Evolutionary conservation across 139 green algal species (phyloP).

Genomic region (Nannochloris sp.): DNA sequence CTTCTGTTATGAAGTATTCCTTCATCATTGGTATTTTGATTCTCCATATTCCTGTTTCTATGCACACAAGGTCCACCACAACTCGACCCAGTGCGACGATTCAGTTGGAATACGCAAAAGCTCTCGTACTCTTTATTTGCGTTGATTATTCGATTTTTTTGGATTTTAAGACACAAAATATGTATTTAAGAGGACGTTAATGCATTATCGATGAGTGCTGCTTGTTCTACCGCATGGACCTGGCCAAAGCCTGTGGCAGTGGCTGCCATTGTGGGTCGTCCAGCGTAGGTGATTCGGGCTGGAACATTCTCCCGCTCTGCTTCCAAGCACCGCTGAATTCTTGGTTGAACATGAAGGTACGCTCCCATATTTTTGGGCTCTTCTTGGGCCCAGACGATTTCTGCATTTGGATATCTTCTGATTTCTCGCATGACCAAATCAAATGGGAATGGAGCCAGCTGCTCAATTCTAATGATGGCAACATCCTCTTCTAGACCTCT

Average conservation of each 20-base stretch:
- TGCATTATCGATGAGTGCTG: constrained; percentile 16
- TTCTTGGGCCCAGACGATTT: constrained; percentile 88
- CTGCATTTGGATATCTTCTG: constrained; percentile 84
- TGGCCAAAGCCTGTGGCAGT: constrained; percentile 78
- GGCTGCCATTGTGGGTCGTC: constrained; percentile 53
- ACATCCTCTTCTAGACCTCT: constrained; percentile 52
- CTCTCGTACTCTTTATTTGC: too few species aligned
- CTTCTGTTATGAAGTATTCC: constrained; percentile 3
- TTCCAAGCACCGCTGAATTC: constrained; percentile 70
- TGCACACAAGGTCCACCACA: neutral
- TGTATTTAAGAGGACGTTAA: neutral
- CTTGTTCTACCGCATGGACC: constrained; percentile 77
- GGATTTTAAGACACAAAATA: neutral
- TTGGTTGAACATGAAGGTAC: constrained; percentile 75
- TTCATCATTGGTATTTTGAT: neutral
- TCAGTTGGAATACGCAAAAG: too few species aligned
- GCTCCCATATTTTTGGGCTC: constrained; percentile 98
- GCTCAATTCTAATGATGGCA: constrained; percentile 84
- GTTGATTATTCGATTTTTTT: too few species aligned
- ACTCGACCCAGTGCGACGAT: too few species aligned
- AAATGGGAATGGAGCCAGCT: constrained; percentile 95
- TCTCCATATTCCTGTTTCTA: neutral
- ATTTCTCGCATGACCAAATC: constrained; percentile 92
- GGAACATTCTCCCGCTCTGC: constrained; percentile 15
- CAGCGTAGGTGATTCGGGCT: constrained; percentile 54